These are phyloP conservation scores for Coniella lustricola DNA, from an alignment of 2,329 filamentous ascomycete species.

Conservation along the genomic window DNA sequence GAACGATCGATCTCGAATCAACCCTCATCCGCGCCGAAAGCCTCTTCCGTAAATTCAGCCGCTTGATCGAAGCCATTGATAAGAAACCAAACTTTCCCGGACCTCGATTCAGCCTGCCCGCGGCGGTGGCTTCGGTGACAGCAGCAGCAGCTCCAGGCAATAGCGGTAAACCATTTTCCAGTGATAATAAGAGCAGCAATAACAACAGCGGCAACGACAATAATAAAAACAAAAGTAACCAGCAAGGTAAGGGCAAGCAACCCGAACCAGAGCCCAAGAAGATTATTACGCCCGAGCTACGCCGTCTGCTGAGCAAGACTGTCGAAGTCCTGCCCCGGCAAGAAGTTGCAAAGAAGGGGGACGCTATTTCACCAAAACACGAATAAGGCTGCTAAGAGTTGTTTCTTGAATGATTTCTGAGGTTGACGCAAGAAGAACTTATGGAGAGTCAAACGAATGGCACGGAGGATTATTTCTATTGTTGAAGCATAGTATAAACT, in stretches of 20 bases:
- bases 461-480: too few species aligned
- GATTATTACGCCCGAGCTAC: conserved; percentile 51
- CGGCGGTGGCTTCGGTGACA: neutral
- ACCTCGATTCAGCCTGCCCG: conserved; percentile 30
- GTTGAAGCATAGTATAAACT: too few species aligned
- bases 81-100: conserved; percentile 80
- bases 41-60: conserved; percentile 80
- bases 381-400: too few species aligned
- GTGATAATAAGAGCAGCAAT: neutral
- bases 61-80: conserved; percentile 84
- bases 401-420: too few species aligned
- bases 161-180: too few species aligned
- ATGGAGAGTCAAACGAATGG: too few species aligned
- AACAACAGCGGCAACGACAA: conserved; percentile 5
- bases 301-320: conserved; percentile 43
- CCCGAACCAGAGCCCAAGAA: conserved; percentile 29
- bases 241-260: conserved; percentile 11
- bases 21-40: conserved; percentile 83
- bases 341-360: conserved; percentile 22
- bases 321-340: conserved; percentile 36
- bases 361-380: conserved; percentile 16
- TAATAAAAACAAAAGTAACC: neutral
- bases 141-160: conserved; percentile 4
- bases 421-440: too few species aligned
- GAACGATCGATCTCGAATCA: conserved; percentile 82